Evolutionary conservation across 805 yeast species (phyloP).

Genomic region (Barnettozyma wickerhamii): DNA sequence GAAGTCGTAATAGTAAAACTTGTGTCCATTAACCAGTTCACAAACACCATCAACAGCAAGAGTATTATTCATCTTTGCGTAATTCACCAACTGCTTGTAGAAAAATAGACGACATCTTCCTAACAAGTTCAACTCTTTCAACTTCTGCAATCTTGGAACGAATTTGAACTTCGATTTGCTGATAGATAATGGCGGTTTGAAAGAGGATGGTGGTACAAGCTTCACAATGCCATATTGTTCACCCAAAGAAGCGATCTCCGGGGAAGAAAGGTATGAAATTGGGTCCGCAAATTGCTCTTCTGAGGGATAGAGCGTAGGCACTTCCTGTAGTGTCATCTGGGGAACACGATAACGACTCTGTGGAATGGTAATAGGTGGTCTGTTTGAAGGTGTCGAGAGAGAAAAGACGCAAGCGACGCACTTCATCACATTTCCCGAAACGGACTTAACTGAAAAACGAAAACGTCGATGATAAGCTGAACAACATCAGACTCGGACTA

Average conservation of each 20-base stretch:
- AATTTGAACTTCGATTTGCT: conserved; percentile 52
- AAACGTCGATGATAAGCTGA: conserved; percentile 1
- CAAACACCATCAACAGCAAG: neutral
- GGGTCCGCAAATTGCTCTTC: conserved; percentile 60
- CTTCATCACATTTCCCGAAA: no score
- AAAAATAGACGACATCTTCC: conserved; percentile 63
- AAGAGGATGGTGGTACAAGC: conserved; percentile 53
- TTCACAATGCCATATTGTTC: conserved; percentile 69
- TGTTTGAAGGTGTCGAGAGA: neutral
- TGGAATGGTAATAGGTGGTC: neutral
- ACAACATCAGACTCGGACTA: no score
- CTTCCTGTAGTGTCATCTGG: conserved; percentile 10
- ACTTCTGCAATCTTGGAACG: conserved; percentile 62
- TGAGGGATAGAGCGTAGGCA: conserved; percentile 57
- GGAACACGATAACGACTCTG: neutral
- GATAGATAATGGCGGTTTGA: conserved; percentile 51
- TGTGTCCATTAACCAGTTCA: conserved; percentile 6
- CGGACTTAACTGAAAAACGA: no score
- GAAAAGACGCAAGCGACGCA: neutral
- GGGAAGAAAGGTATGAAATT: conserved; percentile 53
- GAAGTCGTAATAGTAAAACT: conserved; percentile 34
- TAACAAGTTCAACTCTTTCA: conserved; percentile 58
- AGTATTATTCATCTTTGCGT: conserved; percentile 38
- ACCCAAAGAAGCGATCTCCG: conserved; percentile 43
- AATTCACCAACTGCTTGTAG: conserved; percentile 56